Conservation (phyloP, 2,329 filamentous ascomycete genomes). For the Diaporthe capsici region DNA sequence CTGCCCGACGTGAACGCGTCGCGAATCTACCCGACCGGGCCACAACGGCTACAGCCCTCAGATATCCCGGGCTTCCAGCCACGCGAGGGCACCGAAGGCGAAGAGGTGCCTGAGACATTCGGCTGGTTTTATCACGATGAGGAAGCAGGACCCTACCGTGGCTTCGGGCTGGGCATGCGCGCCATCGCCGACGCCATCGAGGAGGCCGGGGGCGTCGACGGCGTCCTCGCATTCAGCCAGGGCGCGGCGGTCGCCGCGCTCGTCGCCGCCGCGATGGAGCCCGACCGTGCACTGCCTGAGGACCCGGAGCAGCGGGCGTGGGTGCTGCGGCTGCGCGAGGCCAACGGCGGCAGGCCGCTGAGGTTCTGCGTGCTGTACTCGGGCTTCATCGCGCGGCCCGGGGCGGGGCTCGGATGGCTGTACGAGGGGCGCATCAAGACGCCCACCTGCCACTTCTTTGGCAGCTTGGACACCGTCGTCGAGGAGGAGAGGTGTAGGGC, state of each 20-base stretch:
- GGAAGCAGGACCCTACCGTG: constrained; percentile 57
- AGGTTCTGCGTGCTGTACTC: constrained; percentile 84
- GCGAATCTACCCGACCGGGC: constrained; percentile 39
- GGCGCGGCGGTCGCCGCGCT: constrained; percentile 81
- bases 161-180: constrained; percentile 73
- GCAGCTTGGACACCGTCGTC: constrained; percentile 74
- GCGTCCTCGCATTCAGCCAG: constrained; percentile 86
- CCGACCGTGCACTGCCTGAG: constrained; percentile 45
- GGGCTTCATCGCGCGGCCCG: constrained; percentile 77
- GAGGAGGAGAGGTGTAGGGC: constrained; percentile 65
- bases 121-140: constrained; percentile 39
- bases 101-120: constrained; percentile 25
- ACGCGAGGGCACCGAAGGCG: constrained; percentile 10
- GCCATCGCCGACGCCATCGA: constrained; percentile 58
- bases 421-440: constrained; percentile 76
- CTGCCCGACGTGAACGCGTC: constrained; percentile 34
- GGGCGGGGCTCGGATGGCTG: constrained; percentile 68
- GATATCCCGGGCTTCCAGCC: constrained; percentile 39
- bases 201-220: constrained; percentile 79
- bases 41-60: constrained; percentile 32
- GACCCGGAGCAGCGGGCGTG: constrained; percentile 57
- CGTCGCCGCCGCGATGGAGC: constrained; percentile 80
- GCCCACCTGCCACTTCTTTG: constrained; percentile 74
- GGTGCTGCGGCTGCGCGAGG: constrained; percentile 61
- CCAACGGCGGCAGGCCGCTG: constrained; percentile 62